Conservation (phyloP, 768 basidiomycete genomes). For the Rhodotorula toruloides region DNA sequence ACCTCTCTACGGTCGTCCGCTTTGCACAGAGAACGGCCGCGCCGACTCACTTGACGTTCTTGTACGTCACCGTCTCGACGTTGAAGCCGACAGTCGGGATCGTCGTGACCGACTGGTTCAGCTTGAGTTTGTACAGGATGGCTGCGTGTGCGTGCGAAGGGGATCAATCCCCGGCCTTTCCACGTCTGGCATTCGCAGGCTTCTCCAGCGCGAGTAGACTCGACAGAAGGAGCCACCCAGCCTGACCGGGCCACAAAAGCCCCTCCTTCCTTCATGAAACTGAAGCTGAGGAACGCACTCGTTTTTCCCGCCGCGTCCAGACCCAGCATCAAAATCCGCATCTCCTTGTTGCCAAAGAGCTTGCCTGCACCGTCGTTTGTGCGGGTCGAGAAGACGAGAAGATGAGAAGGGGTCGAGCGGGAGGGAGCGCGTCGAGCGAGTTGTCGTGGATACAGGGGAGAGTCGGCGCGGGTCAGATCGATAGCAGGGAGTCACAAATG, state of each 20-base stretch:
- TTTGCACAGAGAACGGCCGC: neutral
- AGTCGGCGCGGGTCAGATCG: no score
- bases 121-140: conserved; percentile 96
- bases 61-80: conserved; percentile 98
- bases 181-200: neutral
- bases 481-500: no score
- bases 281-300: conserved; percentile 58
- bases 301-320: conserved; percentile 98
- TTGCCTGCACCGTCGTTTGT: conserved; percentile 15
- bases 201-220: neutral
- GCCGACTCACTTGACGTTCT: conserved; percentile 60
- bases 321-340: conserved; percentile 76
- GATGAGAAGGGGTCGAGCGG: neutral
- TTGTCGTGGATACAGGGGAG: neutral
- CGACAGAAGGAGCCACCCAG: neutral
- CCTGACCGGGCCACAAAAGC: conserved; percentile 10
- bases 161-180: neutral
- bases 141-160: conserved; percentile 53
- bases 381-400: neutral
- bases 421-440: neutral
- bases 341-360: conserved; percentile 97
- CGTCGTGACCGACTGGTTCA: conserved; percentile 97
- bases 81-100: conserved; percentile 99
- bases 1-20: neutral
- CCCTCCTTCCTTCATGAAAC: neutral